A percentile compares a stretch with the other conserved stretches of the same genome.
These are phyloP conservation scores for Sclerotinia subarctica DNA, from an alignment of 2,329 filamentous ascomycete species.

Conservation along the genomic window DNA sequence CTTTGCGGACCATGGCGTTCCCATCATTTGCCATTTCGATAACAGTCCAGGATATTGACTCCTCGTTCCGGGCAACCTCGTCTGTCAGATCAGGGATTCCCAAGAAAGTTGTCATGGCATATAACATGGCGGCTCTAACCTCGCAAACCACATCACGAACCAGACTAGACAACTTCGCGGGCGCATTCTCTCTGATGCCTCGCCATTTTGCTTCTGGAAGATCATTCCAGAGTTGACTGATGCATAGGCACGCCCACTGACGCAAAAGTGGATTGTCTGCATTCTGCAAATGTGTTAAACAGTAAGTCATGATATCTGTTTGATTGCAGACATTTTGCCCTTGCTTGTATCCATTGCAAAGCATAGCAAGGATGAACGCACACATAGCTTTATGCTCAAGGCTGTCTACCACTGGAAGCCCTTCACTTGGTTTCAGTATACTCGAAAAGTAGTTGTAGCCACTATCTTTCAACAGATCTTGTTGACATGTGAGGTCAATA, in stretches of 20 bases:
- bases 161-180: constrained; percentile 73
- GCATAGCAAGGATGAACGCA: constrained; percentile 94
- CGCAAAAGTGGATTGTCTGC: constrained; percentile 82
- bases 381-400: constrained; percentile 99
- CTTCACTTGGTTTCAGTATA: constrained; percentile 81
- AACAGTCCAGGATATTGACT: constrained; percentile 83
- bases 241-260: constrained; percentile 93
- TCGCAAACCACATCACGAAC: constrained; percentile 86
- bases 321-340: constrained; percentile 90
- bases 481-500: constrained; percentile 90
- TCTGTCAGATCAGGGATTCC: constrained; percentile 91
- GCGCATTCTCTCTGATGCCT: constrained; percentile 81
- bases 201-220: constrained; percentile 93
- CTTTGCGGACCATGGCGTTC: constrained; percentile 89
- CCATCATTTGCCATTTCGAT: constrained; percentile 92
- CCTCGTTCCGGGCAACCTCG: constrained; percentile 86
- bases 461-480: constrained; percentile 92
- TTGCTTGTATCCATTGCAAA: constrained; percentile 91
- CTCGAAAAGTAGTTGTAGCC: constrained; percentile 96
- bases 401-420: constrained; percentile 79
- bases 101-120: constrained; percentile 90
- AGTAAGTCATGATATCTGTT: constrained; percentile 85
- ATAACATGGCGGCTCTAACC: constrained; percentile 87
- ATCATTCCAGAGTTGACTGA: constrained; percentile 92
- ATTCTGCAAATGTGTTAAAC: constrained; percentile 78